Evolutionary conservation across 2,329 filamentous ascomycete species (phyloP).

Genomic region (Blastomyces parvus): DNA sequence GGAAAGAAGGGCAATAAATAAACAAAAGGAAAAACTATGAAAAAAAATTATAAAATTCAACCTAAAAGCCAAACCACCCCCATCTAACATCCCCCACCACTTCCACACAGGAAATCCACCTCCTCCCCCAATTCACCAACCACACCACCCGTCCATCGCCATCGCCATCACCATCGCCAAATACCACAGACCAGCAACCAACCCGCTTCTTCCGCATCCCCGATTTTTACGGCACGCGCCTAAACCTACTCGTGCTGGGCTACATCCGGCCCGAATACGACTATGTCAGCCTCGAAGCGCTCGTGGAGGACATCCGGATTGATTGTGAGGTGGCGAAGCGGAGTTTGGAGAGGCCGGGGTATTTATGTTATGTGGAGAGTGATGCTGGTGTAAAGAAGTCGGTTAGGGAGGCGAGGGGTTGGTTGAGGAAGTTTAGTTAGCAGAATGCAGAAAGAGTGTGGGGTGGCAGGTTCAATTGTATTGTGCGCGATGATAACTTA

Average conservation of each 20-base stretch:
- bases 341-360: slow-evolving; percentile 61
- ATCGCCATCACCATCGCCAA: slow-evolving; percentile 20
- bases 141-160: slow-evolving; percentile 23
- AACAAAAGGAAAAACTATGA: not conserved
- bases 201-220: slow-evolving; percentile 32
- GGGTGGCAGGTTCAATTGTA: too few species aligned
- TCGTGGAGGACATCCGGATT: slow-evolving; percentile 78
- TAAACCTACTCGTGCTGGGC: slow-evolving; percentile 72
- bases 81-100: not conserved
- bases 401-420: slow-evolving; percentile 25
- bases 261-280: slow-evolving; percentile 85
- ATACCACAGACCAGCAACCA: not conserved
- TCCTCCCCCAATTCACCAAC: slow-evolving; percentile 61
- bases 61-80: not conserved
- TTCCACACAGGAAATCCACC: slow-evolving; percentile 61
- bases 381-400: slow-evolving; percentile 22
- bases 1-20: not conserved
- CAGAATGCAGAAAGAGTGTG: not conserved
- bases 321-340: slow-evolving; percentile 75
- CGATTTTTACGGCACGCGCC: slow-evolving; percentile 77
- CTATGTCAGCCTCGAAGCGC: slow-evolving; percentile 71
- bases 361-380: slow-evolving; percentile 34
- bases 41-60: not conserved
- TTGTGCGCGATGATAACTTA: too few species aligned
- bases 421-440: slow-evolving; percentile 29